A percentile compares a stretch with the other conserved stretches of the same genome.
Evolutionary conservation across 148 eudicot species (phyloP).

Genomic region (Euryodendron excelsum): DNA sequence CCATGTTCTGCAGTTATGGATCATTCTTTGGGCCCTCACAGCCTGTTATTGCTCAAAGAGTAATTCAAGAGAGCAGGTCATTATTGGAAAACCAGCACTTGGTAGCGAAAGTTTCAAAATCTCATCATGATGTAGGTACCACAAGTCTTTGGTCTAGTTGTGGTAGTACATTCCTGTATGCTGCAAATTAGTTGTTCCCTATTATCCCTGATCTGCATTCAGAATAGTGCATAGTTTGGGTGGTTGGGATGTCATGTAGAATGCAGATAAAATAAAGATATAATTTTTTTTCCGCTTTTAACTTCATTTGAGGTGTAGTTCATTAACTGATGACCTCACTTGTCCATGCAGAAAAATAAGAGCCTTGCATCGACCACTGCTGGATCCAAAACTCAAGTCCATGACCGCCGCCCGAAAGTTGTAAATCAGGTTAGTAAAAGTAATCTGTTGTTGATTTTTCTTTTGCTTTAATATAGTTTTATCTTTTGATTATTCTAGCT

Average conservation of each 20-base stretch:
- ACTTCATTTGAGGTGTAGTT: background rate
- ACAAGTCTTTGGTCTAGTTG: background rate
- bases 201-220: background rate
- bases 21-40: constrained; percentile 91
- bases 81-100: constrained; percentile 74
- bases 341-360: constrained; percentile 42
- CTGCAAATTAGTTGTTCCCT: background rate
- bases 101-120: constrained; percentile 48
- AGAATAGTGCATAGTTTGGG: background rate
- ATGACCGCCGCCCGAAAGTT: constrained; percentile 21
- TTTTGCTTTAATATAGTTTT: background rate
- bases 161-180: background rate
- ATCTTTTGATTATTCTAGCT: too few species aligned
- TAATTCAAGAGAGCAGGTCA: constrained; percentile 86
- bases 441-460: background rate
- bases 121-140: constrained; percentile 50
- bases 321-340: background rate
- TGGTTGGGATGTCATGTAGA: background rate
- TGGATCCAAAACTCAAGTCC: constrained; percentile 40
- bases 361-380: constrained; percentile 33
- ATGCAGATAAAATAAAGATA: background rate
- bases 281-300: background rate
- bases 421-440: constrained; percentile 38
- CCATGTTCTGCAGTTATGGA: constrained; percentile 64
- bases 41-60: constrained; percentile 89